These are phyloP conservation scores for Paulownia fortunei DNA, from an alignment of 257 asterid species.

Conservation along the genomic window DNA sequence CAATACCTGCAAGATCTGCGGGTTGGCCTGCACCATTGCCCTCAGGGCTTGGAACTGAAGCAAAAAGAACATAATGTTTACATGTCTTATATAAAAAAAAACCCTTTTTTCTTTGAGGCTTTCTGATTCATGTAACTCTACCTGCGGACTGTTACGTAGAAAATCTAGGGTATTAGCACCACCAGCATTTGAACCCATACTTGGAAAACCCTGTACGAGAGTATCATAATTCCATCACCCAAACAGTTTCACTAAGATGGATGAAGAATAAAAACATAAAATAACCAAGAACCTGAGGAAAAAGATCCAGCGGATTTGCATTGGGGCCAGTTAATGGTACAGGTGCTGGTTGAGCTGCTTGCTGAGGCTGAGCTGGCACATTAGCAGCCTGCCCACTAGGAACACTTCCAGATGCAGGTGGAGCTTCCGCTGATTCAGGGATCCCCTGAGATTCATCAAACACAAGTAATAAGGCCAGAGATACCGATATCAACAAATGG, in stretches of 20 bases:
- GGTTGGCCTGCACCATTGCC: conserved; percentile 89
- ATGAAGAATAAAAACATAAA: conserved; percentile 7
- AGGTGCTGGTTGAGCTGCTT: conserved; percentile 57
- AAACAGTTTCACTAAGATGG: not conserved
- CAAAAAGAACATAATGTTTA: conserved; percentile 4
- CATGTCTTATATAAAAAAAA: not conserved
- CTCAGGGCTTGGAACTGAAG: conserved; percentile 82
- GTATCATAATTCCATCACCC: conserved; percentile 24
- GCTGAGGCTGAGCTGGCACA: conserved; percentile 58
- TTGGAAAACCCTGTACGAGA: conserved; percentile 66
- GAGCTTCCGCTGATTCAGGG: conserved; percentile 71
- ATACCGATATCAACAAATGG: not conserved
- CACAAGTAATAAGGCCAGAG: conserved; percentile 10
- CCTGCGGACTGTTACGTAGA: conserved; percentile 83
- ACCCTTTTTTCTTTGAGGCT: not conserved
- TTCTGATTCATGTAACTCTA: conserved; percentile 26
- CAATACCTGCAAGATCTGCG: conserved; percentile 70
- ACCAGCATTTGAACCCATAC: conserved; percentile 60
- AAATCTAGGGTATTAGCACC: conserved; percentile 74
- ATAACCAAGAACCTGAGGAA: conserved; percentile 71
- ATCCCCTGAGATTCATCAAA: conserved; percentile 60
- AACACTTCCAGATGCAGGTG: conserved; percentile 48
- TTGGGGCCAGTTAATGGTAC: conserved; percentile 71
- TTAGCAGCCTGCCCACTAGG: conserved; percentile 47
- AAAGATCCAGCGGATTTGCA: conserved; percentile 77